Evolutionary conservation across 73 alveolate genomes (phyloP).

Genomic region (Breviolum minutum): DNA sequence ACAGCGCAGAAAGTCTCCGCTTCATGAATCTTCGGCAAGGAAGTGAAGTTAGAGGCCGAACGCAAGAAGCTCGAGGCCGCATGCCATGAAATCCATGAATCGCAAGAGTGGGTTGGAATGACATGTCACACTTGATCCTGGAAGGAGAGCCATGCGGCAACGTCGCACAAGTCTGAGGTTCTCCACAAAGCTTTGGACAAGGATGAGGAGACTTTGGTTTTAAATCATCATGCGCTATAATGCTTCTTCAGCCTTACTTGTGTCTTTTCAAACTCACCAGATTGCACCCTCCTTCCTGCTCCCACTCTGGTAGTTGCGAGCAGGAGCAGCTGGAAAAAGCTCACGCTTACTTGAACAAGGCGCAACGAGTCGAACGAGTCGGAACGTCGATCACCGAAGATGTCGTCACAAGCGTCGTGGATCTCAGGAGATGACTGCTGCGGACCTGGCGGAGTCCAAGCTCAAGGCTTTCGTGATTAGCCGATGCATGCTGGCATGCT

Average conservation of each 20-base stretch:
- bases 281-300: too few relatives aligned
- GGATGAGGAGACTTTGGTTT: slow-evolving; percentile 27
- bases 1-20: too few relatives aligned
- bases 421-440: slow-evolving; percentile 48
- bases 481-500: not conserved
- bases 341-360: slow-evolving; percentile 43
- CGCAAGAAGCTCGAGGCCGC: slow-evolving; percentile 4
- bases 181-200: slow-evolving; percentile 63
- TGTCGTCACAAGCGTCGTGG: not conserved
- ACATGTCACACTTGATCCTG: not conserved
- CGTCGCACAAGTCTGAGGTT: slow-evolving; percentile 24
- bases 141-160: slow-evolving; percentile 28
- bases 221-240: not conserved
- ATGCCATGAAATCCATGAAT: not conserved
- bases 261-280: too few relatives aligned
- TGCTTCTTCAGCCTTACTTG: too few relatives aligned
- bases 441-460: slow-evolving; percentile 32
- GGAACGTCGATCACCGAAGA: not conserved
- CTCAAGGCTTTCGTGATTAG: slow-evolving; percentile 18
- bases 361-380: not conserved
- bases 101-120: not conserved
- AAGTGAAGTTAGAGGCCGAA: not conserved
- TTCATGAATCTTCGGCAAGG: not conserved
- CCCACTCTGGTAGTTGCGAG: too few relatives aligned
- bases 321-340: slow-evolving; percentile 58